Percentiles rank a stretch among this genome's conserved stretches.
Evolutionary conservation across 805 yeast species (phyloP).

Genomic region (Metschnikowia colocasiae): DNA sequence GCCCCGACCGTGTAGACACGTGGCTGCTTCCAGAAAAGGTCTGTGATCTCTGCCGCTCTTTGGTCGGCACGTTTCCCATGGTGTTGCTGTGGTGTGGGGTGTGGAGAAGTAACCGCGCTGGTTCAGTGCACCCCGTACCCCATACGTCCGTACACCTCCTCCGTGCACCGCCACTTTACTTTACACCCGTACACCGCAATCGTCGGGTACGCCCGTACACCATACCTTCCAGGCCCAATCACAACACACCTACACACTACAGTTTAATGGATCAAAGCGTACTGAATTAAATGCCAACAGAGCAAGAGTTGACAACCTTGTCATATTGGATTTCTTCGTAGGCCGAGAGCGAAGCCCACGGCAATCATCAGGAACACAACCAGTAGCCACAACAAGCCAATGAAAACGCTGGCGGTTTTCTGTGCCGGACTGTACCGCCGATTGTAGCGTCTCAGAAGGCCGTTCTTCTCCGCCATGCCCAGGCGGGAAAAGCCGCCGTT

Average conservation of each 20-base stretch:
- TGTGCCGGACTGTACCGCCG: slow-evolving; percentile 21
- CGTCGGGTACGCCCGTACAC: too few species aligned
- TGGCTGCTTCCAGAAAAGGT: slow-evolving; percentile 9
- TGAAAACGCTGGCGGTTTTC: slow-evolving; percentile 26
- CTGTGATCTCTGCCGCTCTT: slow-evolving; percentile 34
- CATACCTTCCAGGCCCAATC: too few species aligned
- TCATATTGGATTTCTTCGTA: slow-evolving; percentile 1
- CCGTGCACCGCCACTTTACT: too few species aligned
- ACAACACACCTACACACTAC: too few species aligned
- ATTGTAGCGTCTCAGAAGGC: slow-evolving; percentile 10
- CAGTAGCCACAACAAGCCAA: slow-evolving; percentile 34
- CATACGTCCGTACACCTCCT: neutral
- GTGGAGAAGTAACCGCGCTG: slow-evolving; percentile 3
- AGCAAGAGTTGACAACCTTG: slow-evolving; percentile 2
- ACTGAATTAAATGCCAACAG: neutral
- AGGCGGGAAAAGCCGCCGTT: slow-evolving; percentile 15
- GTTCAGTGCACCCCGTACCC: neutral
- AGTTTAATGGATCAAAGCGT: too few species aligned
- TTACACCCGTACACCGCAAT: too few species aligned
- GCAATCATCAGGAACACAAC: slow-evolving; percentile 38
- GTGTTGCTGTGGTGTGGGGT: slow-evolving; percentile 3
- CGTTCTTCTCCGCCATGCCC: slow-evolving; percentile 14
- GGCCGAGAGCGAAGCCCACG: slow-evolving; percentile 35
- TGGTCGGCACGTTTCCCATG: slow-evolving; percentile 46
- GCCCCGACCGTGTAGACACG: slow-evolving; percentile 5